phyloP scores from a whole-genome alignment of 345 rosid species.

The Citrus medica region DNA sequence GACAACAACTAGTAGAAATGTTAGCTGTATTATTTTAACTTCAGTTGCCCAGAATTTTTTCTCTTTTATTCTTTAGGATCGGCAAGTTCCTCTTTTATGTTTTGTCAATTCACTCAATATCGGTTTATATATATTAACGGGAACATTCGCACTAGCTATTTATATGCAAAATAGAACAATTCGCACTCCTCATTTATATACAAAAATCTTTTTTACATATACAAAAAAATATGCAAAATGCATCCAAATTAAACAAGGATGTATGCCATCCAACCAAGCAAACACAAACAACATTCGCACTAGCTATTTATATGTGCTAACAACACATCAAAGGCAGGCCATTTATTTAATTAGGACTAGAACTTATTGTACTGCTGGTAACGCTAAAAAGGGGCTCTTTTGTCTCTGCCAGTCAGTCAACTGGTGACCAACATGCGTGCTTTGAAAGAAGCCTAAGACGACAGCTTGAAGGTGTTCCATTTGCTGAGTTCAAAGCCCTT shows the following conservation, averaged over 20 bases:
- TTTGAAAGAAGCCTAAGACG: neutral
- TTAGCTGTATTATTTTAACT: too few relatives aligned
- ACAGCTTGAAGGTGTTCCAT: slow-evolving; percentile 40
- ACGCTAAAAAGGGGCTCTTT: neutral
- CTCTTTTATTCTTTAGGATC: too few relatives aligned
- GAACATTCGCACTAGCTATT: too few relatives aligned
- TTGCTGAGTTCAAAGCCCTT: slow-evolving; percentile 35
- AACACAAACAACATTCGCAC: neutral
- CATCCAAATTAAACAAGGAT: neutral
- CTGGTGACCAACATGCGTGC: neutral
- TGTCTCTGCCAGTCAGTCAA: neutral
- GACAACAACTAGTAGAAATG: too few relatives aligned
- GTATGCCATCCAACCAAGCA: neutral
- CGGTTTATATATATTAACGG: too few relatives aligned
- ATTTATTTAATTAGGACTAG: slow-evolving; percentile 25
- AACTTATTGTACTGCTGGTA: neutral
- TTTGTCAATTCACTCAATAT: neutral
- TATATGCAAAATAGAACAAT: too few relatives aligned
- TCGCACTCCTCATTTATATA: too few relatives aligned
- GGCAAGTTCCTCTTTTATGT: neutral
- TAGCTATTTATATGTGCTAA: neutral
- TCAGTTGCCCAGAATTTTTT: too few relatives aligned
- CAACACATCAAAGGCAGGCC: slow-evolving; percentile 8
- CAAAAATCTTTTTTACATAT: too few relatives aligned
- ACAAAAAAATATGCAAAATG: neutral